Evolutionary conservation across 2,329 filamentous ascomycete genomes (phyloP).

Genomic region (Catunica adiposa): DNA sequence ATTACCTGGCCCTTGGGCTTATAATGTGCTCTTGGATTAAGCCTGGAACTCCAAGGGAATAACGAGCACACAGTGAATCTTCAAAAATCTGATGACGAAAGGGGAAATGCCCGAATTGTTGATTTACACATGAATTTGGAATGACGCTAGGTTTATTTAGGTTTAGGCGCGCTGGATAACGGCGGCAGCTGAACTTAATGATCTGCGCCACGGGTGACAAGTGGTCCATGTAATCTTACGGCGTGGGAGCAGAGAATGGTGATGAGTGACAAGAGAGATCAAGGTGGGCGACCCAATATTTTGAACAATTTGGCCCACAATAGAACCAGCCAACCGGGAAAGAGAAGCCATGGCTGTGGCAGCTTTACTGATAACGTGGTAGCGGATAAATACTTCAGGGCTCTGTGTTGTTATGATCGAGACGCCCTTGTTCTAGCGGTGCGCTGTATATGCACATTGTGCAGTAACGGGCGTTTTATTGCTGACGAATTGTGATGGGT

Average conservation of each 20-base stretch:
- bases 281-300: neutral
- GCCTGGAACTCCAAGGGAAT: neutral
- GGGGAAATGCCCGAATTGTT: neutral
- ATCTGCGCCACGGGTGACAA: neutral
- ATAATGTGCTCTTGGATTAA: too few relatives aligned
- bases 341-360: too few relatives aligned
- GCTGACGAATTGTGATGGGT: too few relatives aligned
- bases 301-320: neutral
- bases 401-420: too few relatives aligned
- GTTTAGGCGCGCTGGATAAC: neutral
- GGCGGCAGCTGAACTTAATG: neutral
- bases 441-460: too few relatives aligned
- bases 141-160: neutral
- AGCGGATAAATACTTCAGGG: too few relatives aligned
- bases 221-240: neutral
- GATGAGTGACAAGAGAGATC: neutral
- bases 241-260: neutral
- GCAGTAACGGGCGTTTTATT: too few relatives aligned
- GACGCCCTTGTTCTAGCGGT: too few relatives aligned
- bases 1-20: neutral
- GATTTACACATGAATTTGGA: neutral
- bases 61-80: too few relatives aligned
- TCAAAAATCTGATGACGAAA: neutral
- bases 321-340: too few relatives aligned
- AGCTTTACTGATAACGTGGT: too few relatives aligned